Base-by-base conservation (phyloP, 371 early-diverging fungal genomes). In the Actinomortierella wolfii region DNA sequence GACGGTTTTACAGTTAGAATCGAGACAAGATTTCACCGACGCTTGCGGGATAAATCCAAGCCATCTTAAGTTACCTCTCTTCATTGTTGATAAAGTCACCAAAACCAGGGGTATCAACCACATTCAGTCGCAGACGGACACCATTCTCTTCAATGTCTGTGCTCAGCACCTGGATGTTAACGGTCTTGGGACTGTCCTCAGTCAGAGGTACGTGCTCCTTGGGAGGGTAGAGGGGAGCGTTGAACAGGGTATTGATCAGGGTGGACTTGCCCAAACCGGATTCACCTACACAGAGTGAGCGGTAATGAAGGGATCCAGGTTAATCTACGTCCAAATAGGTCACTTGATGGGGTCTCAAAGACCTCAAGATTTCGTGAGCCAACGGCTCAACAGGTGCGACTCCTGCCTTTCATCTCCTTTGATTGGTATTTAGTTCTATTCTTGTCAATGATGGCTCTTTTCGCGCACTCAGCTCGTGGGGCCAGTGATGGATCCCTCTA, bases 181-280 rank as follows among this genome's bases (percentile, higher is more conserved):
- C 94, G 40, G 96, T 95, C 78, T 96, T 94, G 52, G 91, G 90
- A 21, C 90, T 88, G 59, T 96, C 95, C 43, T 86, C 85, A 15
- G 92, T 86, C 26, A 90, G 89, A 61, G 90, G 91, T 59, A 88
- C 86, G 62, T 85, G 78, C 61, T 94, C 93, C 76, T 87, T 89
- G 55, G 87, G 83, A 40, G 96, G 95, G 81, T 97, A 96, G 26
- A 99, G 79, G 47, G 88, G 82, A 20, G 94, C 89, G 80, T 94
- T 94, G 85, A 99, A 99, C 57, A 99, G 83, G 44, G 99, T 97
- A 88, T 98, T 99, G 71, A 99, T 90, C 23, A 99, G 83, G 15
- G 99, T 99, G 17, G 99, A 95, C 84, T 99, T 97, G 61, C 99
- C 99, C 51, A 99, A 86, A 51, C 99, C 99, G 51, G 97, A 92